phyloP scores from a whole-genome alignment of 176 grass and related monocot species.

The Elaeis guineensis region DNA sequence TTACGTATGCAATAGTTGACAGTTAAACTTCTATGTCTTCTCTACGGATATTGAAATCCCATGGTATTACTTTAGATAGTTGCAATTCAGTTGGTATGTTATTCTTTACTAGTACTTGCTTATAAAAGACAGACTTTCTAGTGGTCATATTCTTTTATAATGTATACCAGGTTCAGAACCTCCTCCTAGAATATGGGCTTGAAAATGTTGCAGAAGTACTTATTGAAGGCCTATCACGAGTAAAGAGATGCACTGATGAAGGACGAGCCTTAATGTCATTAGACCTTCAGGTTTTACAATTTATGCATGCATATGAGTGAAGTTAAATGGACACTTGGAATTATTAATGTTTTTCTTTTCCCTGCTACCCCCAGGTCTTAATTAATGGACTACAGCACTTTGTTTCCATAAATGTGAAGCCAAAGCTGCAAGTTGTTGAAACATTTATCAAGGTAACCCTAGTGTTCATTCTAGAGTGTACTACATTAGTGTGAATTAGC shows the following conservation, averaged over 20 bases:
- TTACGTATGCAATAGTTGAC: no score
- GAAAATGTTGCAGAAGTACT: slow-evolving; percentile 73
- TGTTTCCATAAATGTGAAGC: slow-evolving; percentile 76
- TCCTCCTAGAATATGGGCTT: slow-evolving; percentile 75
- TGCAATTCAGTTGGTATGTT: no score
- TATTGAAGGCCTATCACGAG: slow-evolving; percentile 91
- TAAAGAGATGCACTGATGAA: slow-evolving; percentile 95
- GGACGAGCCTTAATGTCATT: slow-evolving; percentile 94
- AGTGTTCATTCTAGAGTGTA: slow-evolving; percentile 1
- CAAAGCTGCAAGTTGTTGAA: slow-evolving; percentile 85
- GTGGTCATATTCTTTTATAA: neutral
- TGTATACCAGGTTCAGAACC: slow-evolving; percentile 68
- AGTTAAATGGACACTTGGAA: no score
- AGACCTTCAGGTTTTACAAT: slow-evolving; percentile 74
- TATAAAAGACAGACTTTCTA: no score
- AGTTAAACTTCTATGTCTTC: no score
- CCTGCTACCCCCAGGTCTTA: slow-evolving; percentile 49
- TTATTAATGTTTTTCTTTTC: no score
- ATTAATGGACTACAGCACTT: slow-evolving; percentile 95
- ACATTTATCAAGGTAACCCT: slow-evolving; percentile 72
- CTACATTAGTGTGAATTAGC: neutral
- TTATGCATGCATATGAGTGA: no score
- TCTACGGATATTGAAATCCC: no score
- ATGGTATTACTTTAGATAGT: no score
- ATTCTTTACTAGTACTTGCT: no score